Conservation (phyloP, 2,329 filamentous ascomycete species). For the Cryphonectria carpinicola region DNA sequence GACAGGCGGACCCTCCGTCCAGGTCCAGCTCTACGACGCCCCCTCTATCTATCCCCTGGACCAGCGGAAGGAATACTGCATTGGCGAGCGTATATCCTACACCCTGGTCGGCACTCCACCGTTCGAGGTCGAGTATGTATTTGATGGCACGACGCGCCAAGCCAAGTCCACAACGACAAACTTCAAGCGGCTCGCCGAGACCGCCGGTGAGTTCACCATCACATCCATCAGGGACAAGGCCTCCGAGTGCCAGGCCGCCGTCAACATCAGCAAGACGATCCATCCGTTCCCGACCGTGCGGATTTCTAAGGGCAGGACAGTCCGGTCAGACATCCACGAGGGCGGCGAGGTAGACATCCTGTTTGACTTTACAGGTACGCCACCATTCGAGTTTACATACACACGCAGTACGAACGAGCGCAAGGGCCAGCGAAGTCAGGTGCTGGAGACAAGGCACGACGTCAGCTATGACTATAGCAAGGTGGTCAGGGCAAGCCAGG, state of each 20-base stretch:
- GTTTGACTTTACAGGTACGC: conserved; percentile 94
- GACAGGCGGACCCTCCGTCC: conserved; percentile 73
- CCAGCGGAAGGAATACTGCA: conserved; percentile 84
- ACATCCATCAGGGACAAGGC: conserved; percentile 86
- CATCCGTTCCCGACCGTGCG: conserved; percentile 91
- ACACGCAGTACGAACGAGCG: conserved; percentile 88
- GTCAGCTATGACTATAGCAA: conserved; percentile 81
- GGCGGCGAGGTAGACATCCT: conserved; percentile 90
- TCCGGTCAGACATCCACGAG: conserved; percentile 92
- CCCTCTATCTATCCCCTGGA: conserved; percentile 90
- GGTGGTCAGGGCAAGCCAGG: conserved; percentile 82
- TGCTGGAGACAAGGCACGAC: conserved; percentile 91
- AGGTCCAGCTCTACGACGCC: conserved; percentile 90
- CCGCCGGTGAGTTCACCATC: conserved; percentile 85
- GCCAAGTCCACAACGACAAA: conserved; percentile 78
- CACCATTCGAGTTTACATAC: conserved; percentile 97
- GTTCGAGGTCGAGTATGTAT: conserved; percentile 91
- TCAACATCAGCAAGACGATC: conserved; percentile 79
- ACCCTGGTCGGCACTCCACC: conserved; percentile 88
- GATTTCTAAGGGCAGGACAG: conserved; percentile 81
- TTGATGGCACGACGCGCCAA: conserved; percentile 77
- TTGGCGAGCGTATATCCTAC: conserved; percentile 92
- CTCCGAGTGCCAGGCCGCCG: conserved; percentile 81
- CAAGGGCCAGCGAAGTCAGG: conserved; percentile 75
- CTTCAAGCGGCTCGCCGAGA: conserved; percentile 92